Conservation (phyloP, 257 asterid species). For the Solanum appendiculatum region DNA sequence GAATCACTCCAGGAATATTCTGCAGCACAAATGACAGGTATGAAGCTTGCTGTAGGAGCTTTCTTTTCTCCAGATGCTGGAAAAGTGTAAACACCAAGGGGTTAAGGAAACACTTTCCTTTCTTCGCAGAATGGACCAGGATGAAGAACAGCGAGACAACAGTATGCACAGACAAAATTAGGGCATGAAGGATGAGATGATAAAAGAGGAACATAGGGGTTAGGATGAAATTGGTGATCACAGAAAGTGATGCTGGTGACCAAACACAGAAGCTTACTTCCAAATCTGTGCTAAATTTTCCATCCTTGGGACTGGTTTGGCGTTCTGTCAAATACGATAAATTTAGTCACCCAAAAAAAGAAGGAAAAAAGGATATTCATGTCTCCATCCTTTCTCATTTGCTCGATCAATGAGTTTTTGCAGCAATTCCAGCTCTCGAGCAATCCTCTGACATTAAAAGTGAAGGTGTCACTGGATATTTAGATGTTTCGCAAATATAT, state of each 20-base stretch:
- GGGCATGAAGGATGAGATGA: not conserved
- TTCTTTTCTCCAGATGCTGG: not conserved
- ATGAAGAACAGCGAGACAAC: not conserved
- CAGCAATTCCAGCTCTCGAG: constrained; percentile 45
- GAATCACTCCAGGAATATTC: not conserved
- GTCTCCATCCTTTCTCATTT: constrained; percentile 84
- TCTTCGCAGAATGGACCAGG: not conserved
- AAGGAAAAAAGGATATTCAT: constrained; percentile 60
- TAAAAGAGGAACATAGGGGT: not conserved
- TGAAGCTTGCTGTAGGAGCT: not conserved
- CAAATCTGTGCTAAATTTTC: not conserved
- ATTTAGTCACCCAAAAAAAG: not conserved
- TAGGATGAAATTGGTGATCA: not conserved
- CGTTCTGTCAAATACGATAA: not conserved
- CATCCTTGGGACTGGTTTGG: not conserved
- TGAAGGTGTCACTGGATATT: not conserved
- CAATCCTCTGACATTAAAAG: constrained; percentile 50
- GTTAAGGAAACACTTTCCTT: not conserved
- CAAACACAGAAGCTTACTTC: not conserved
- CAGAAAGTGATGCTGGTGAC: not conserved
- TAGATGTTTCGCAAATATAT: not conserved
- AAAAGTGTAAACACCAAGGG: not conserved
- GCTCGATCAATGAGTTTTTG: constrained; percentile 37
- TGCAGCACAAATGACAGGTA: not conserved
- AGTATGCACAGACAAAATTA: not conserved